A percentile compares a stretch with the other conserved stretches of the same genome.
phyloP scores from a whole-genome alignment of 306 rosid species.

The Ammopiptanthus mongolicus region DNA sequence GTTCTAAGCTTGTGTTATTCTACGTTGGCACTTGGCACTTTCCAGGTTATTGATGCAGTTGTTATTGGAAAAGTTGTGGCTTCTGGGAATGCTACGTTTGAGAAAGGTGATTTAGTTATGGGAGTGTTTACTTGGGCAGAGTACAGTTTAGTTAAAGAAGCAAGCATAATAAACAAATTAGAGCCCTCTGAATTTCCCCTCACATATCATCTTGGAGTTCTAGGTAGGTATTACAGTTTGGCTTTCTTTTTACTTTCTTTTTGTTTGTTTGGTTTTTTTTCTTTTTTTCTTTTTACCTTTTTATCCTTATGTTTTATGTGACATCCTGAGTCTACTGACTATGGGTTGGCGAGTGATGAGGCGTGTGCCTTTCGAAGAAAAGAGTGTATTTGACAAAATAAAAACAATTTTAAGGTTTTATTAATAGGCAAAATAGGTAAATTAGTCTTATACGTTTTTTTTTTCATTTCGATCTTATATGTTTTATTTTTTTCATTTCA shows the following conservation, averaged over 20 bases:
- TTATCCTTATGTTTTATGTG: too few relatives aligned
- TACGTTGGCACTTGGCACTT: not conserved
- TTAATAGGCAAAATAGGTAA: too few relatives aligned
- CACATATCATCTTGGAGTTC: conserved; percentile 52
- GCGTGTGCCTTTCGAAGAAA: too few relatives aligned
- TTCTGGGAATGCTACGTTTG: conserved; percentile 49
- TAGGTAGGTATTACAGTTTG: conserved; percentile 30
- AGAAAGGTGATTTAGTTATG: conserved; percentile 60
- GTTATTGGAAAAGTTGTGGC: conserved; percentile 59
- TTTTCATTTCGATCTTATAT: too few relatives aligned
- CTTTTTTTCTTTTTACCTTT: too few relatives aligned
- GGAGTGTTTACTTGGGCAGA: conserved; percentile 74
- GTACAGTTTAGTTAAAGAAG: conserved; percentile 47
- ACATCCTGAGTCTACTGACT: too few relatives aligned
- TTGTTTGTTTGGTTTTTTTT: too few relatives aligned
- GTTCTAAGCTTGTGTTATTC: not conserved
- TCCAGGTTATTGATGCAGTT: conserved; percentile 46
- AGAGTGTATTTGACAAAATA: too few relatives aligned
- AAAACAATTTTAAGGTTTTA: too few relatives aligned
- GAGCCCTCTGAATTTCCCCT: conserved; percentile 57
- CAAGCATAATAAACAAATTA: conserved; percentile 43
- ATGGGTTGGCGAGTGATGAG: too few relatives aligned
- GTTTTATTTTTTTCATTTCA: too few relatives aligned
- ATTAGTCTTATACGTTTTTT: too few relatives aligned
- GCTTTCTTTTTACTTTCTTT: not conserved